These are phyloP conservation scores for Epichloe festucae DNA, from an alignment of 2,329 filamentous ascomycete species.

Conservation along the genomic window DNA sequence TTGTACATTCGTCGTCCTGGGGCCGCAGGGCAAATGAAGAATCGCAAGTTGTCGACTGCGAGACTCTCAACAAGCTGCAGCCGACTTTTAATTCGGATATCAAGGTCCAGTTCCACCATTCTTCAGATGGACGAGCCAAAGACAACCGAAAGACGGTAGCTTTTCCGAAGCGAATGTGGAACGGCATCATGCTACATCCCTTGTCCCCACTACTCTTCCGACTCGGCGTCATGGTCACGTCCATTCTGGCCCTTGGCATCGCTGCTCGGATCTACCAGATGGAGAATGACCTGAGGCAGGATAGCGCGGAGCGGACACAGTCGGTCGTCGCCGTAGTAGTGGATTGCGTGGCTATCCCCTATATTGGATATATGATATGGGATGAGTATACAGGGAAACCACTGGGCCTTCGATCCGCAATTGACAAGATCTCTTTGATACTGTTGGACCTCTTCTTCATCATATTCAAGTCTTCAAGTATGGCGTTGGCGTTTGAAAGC, in stretches of 20 bases:
- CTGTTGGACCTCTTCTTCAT: conserved; percentile 93
- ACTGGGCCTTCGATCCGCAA: conserved; percentile 69
- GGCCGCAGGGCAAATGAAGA: conserved; percentile 34
- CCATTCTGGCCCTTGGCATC: conserved; percentile 66
- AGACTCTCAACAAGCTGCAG: conserved; percentile 32
- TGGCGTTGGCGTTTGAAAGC: conserved; percentile 78
- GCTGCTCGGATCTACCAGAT: conserved; percentile 60
- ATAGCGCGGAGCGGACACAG: conserved; percentile 51
- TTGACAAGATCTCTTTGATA: conserved; percentile 78
- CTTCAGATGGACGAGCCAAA: conserved; percentile 12
- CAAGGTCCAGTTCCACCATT: conserved; percentile 18
- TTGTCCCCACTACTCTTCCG: conserved; percentile 79
- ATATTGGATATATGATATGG: conserved; percentile 86
- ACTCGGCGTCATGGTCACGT: conserved; percentile 70
- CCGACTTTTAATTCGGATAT: conserved; percentile 31
- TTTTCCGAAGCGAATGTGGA: conserved; percentile 47
- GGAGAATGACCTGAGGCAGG: conserved; percentile 30
- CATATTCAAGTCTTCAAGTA: conserved; percentile 89
- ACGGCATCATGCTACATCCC: conserved; percentile 62
- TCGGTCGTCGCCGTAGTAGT: conserved; percentile 82
- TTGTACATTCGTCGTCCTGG: conserved; percentile 40
- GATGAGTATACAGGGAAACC: conserved; percentile 96
- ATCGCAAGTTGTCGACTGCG: conserved; percentile 33
- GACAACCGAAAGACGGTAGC: conserved; percentile 17
- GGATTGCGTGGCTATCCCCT: conserved; percentile 77